Evolutionary conservation across 768 basidiomycete species (phyloP).

Genomic region (Strobilomyces confusus): DNA sequence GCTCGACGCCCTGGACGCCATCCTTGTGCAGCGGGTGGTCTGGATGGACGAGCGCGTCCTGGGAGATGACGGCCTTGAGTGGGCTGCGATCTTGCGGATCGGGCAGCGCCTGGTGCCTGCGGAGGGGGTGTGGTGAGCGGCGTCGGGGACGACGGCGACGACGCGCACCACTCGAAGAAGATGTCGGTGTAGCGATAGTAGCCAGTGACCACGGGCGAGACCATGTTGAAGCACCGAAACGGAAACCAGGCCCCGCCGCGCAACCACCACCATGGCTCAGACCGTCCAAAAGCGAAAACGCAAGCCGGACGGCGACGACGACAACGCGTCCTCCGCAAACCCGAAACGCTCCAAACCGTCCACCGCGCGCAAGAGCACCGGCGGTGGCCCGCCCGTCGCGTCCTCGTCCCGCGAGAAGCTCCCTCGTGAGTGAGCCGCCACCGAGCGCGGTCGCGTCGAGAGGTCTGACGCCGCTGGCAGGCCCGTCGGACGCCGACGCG

Average conservation of each 20-base stretch:
- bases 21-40: slow-evolving; percentile 68
- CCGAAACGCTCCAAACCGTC: slow-evolving; percentile 45
- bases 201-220: slow-evolving; percentile 52
- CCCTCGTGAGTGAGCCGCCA: slow-evolving; percentile 24
- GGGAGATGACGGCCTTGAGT: slow-evolving; percentile 70
- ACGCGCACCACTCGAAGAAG: slow-evolving; percentile 70
- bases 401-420: slow-evolving; percentile 25
- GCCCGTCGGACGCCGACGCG: slow-evolving; percentile 22
- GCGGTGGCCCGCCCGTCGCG: slow-evolving; percentile 42
- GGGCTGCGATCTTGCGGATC: slow-evolving; percentile 54
- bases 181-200: slow-evolving; percentile 86
- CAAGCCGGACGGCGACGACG: slow-evolving; percentile 30
- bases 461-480: slow-evolving; percentile 15
- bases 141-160: not conserved
- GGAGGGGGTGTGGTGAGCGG: not conserved
- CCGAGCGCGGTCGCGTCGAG: slow-evolving; percentile 2
- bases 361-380: slow-evolving; percentile 87
- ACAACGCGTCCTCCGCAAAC: slow-evolving; percentile 32
- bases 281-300: slow-evolving; percentile 53
- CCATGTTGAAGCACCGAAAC: slow-evolving; percentile 22
- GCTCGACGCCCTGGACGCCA: slow-evolving; percentile 61
- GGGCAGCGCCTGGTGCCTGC: slow-evolving; percentile 56
- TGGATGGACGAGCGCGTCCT: slow-evolving; percentile 63
- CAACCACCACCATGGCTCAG: slow-evolving; percentile 53
- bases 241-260: slow-evolving; percentile 2